Evolutionary conservation across 2,329 filamentous ascomycete genomes (phyloP), one percentile per base, ranked within the genome.

Genomic region (Lasiodiplodia theobromae): DNA sequence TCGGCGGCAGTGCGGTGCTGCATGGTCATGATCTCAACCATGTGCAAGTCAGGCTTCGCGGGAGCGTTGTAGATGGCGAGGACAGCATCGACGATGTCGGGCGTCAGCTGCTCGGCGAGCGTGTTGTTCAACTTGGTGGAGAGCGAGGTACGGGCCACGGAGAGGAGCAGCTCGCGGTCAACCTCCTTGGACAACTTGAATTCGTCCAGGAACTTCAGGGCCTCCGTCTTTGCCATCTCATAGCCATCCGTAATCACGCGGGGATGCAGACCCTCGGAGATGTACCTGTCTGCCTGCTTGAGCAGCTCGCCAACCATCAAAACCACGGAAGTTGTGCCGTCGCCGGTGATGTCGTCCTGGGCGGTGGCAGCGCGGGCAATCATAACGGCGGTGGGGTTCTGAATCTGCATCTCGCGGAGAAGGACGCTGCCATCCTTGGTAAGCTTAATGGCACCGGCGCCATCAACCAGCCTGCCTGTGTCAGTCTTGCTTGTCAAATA

Each of bases 11-110:
- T 94, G 74, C 95, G 92, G 85, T 99, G 96, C 84, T 99, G 96
- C 95, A 99, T 98, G 81, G 97, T 98, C 96, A 99, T 99, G 76
- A 99, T 98, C 83, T 99, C 96, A 73, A 99, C 88, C 96, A 99
- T 99, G 85, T 98, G 95, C 77, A 99, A 83, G 82, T 99, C 96
- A 68, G 96, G 96, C 85, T 98, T 98, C 71, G 89, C 89, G 31
- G 93, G 93, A 21, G 92, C 85, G 80, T 94, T 88, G 85, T 97
- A 94, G 80, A 99, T 99, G 72, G 96, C 89, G 68, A 99, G 89
- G 58, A 99, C 96, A 69, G 96, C 92, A 79, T 99, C 96, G 77
- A 98, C 96, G 76, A 99, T 97, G 75, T 93, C 92, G 69, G 96
- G 94, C 0, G 94, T 98, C 71, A 99, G 89, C 79, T 94, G 92